Conservation (phyloP, 495 filamentous ascomycete species). For the Xylaria bambusicola region DNA sequence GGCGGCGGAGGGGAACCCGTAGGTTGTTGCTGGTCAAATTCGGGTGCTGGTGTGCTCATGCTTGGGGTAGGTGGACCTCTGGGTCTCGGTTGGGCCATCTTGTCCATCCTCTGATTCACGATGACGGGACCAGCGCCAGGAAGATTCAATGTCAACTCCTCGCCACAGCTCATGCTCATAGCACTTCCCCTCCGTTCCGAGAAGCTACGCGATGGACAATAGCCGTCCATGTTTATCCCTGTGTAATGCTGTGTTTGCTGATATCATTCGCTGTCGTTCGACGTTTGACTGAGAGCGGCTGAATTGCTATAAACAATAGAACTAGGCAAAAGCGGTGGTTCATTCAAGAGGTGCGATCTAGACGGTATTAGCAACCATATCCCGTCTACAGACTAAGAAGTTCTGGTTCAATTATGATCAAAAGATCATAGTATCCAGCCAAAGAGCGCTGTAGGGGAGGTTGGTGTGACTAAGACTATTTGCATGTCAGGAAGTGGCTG, state of each 20-base stretch:
- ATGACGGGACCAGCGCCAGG: slow-evolving; percentile 32
- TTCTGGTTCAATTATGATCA: background rate
- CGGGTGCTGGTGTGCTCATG: slow-evolving; percentile 58
- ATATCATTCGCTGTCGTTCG: slow-evolving; percentile 14
- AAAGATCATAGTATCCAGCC: background rate
- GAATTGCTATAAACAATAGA: background rate
- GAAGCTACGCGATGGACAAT: slow-evolving; percentile 42
- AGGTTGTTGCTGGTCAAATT: slow-evolving; percentile 52
- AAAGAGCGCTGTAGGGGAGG: slow-evolving; percentile 1
- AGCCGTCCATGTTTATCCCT: slow-evolving; percentile 38
- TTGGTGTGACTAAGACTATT: slow-evolving; percentile 2
- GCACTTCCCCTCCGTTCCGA: slow-evolving; percentile 47
- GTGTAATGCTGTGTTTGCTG: background rate
- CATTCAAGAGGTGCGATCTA: background rate
- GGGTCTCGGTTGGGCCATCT: slow-evolving; percentile 49
- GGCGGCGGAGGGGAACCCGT: slow-evolving; percentile 58
- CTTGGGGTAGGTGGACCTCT: slow-evolving; percentile 58
- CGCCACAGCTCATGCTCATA: slow-evolving; percentile 37
- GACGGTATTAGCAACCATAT: slow-evolving; percentile 2
- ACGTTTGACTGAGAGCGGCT: background rate
- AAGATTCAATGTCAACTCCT: slow-evolving; percentile 49
- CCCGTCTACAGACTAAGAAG: background rate
- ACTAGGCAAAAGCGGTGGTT: background rate
- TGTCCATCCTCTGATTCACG: slow-evolving; percentile 44
- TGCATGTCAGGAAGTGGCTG: slow-evolving; percentile 2